Evolutionary conservation across 2,329 filamentous ascomycete genomes (phyloP).

Genomic region (Pseudocercospora fijiensis): DNA sequence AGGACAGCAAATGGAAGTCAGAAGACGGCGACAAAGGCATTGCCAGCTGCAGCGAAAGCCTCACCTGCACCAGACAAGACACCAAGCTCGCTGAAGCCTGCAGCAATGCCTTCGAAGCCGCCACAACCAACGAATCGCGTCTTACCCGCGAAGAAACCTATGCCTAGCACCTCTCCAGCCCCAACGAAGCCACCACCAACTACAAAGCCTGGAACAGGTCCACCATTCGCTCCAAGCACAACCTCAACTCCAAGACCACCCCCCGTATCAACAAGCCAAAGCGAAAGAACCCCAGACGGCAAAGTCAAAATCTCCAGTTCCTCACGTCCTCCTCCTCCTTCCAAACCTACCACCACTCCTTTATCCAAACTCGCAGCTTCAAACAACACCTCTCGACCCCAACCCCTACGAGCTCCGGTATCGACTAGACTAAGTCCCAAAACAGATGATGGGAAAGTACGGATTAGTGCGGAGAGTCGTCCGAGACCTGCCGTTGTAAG

Average conservation of each 20-base stretch:
- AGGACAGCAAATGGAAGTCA: conserved; percentile 13
- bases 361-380: conserved; percentile 10
- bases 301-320: conserved; percentile 22
- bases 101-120: conserved; percentile 13
- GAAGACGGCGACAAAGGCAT: conserved; percentile 13
- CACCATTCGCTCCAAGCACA: neutral
- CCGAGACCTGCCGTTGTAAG: conserved; percentile 21
- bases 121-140: conserved; percentile 9
- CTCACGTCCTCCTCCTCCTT: conserved; percentile 12
- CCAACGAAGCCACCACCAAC: conserved; percentile 4
- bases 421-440: conserved; percentile 12
- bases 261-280: conserved; percentile 18
- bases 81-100: neutral
- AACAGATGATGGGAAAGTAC: conserved; percentile 25
- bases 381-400: conserved; percentile 15
- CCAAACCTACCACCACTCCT: conserved; percentile 12
- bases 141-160: conserved; percentile 14
- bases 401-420: conserved; percentile 12
- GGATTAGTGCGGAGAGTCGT: conserved; percentile 26
- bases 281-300: conserved; percentile 20
- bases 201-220: neutral
- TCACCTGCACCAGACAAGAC: neutral
- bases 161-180: neutral
- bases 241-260: conserved; percentile 9
- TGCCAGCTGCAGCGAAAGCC: conserved; percentile 12